Evolutionary conservation across 1,284 basidiomycete species (phyloP), one percentile per base, ranked within the genome.

Genomic region (Pseudozyma pruni): DNA sequence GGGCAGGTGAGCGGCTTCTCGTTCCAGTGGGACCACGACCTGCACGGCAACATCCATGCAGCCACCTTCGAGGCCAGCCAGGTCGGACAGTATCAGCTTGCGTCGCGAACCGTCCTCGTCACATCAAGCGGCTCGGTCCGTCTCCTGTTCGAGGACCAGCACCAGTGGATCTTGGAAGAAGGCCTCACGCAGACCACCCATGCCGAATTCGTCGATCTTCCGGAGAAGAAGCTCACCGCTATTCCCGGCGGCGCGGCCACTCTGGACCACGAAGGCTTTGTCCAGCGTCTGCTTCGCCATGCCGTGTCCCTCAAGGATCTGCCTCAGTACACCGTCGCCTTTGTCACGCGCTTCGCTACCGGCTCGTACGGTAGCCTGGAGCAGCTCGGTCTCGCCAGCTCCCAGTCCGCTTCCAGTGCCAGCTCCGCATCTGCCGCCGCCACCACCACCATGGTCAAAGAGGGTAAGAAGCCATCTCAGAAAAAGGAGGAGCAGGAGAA

Each of bases 151-250:
- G 86, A 88, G 29, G 86, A 89, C 38, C 79, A 85, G 40, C 81
- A 88, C 17, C 84, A 87, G 48, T 97, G 93, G 93, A 87, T 87
- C 0, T 86, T 92, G 37, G 93, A 97, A 79, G 94, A 98, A 79
- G 87, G 88, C 0, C 85, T 96, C 11, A 85, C 91, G 0, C 85
- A 88, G 20, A 86, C 92, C 44, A 85, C 86, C 17, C 49, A 70
- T 14, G 59, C 74, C 17, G 58, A 89, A 54, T 88, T 93, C 57
- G 87, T 95, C 35, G 90, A 93, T 74, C 86, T 95, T 8, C 91
- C 92, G 0, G 91, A 92, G 82, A 84, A 83, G 52, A 85, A 86
- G 73, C 82, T 87, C 34, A 56, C 64, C 19, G 16, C 55, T 1
- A 54, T 68, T 22, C 31, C 61, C 3, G 64, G 64, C 27, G 67